A percentile compares a stretch with the other conserved stretches of the same genome.
These are phyloP conservation scores for Pseudogymnoascus verrucosus DNA, from an alignment of 2,329 filamentous ascomycete genomes.

Conservation along the genomic window DNA sequence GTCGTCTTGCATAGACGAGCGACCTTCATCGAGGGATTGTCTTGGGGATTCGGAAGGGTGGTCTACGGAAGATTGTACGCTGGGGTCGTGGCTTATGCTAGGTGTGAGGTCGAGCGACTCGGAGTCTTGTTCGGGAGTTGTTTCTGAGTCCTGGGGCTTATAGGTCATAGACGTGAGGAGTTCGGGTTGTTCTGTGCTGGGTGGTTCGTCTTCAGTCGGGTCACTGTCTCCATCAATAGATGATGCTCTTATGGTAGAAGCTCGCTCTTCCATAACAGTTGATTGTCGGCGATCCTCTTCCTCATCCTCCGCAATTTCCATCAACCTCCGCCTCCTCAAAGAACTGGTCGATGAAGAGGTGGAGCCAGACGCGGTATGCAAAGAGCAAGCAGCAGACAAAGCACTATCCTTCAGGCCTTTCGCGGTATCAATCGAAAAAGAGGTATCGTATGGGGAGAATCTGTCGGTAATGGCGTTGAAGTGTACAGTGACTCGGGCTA, in stretches of 20 bases:
- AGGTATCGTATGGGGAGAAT: constrained; percentile 80
- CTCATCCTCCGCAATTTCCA: constrained; percentile 90
- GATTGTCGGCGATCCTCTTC: constrained; percentile 67
- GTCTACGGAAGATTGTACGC: neutral
- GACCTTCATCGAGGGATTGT: constrained; percentile 19
- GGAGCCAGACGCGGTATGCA: constrained; percentile 81
- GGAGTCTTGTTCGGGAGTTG: neutral
- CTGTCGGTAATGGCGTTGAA: constrained; percentile 59
- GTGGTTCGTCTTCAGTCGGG: neutral
- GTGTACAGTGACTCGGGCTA: constrained; percentile 75
- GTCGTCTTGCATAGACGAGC: constrained; percentile 41
- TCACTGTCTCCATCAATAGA: constrained; percentile 9
- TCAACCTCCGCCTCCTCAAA: constrained; percentile 64
- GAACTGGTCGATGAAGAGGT: constrained; percentile 80
- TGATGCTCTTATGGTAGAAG: constrained; percentile 22
- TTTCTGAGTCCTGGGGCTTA: neutral
- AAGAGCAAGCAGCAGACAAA: constrained; percentile 77
- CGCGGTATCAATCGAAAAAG: constrained; percentile 65
- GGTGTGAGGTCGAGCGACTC: constrained; percentile 6
- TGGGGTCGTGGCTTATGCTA: constrained; percentile 5
- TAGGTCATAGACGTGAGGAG: constrained; percentile 5
- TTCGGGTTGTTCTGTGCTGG: neutral
- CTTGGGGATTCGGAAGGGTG: constrained; percentile 16
- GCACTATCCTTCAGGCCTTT: constrained; percentile 81
- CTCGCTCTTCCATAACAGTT: constrained; percentile 39